Evolutionary conservation across 2,329 filamentous ascomycete species (phyloP), one percentile per base, ranked within the genome.

Genomic region (Shiraia bambusicola): DNA sequence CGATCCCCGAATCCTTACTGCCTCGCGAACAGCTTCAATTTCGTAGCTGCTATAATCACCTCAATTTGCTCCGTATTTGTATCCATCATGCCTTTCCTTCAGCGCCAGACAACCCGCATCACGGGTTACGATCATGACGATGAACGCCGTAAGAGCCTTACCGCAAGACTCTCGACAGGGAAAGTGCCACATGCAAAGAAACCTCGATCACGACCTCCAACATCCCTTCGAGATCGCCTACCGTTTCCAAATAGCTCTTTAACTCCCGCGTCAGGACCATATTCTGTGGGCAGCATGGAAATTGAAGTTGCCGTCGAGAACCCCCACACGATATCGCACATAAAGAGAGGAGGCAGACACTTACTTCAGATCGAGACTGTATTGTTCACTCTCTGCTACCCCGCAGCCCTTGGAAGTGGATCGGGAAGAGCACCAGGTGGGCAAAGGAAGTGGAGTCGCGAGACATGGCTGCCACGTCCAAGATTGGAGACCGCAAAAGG

Each of bases 381-480:
- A 7, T 71, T 86, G 4, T 78, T 86, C 65, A 78, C 78, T 0
- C 64, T 86, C n/a, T 86, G 81, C 62, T 86, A 86, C 58, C 83
- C 82, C 2, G 76, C 78, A 31, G 74, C 76, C 13, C 56, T 76
- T 40, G 72, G 69, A 6, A 65, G 61, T 12, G 66, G 69, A 5
- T 52, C 60, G 2, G 67, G 72, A 1, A 56, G 65, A 15, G 63
- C 66, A 11, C 67, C 70, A 8, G 67, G 67, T 16, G 69, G 73
- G 1, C 56, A 64, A 22, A 70, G 69, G 29, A 69, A 71, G 28
- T 76, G 74, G 52, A 76, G 73, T 13, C 73, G 82, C 5, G 75
- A 80, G 37, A 78, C 81, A 6, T 86, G 82, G 83, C 72, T 86
- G 29, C 79, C 81, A 6, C 69, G 79, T 31, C 82, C 82, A 3